These are phyloP conservation scores for Malus fusca DNA, from an alignment of 306 rosid species.

Conservation along the genomic window DNA sequence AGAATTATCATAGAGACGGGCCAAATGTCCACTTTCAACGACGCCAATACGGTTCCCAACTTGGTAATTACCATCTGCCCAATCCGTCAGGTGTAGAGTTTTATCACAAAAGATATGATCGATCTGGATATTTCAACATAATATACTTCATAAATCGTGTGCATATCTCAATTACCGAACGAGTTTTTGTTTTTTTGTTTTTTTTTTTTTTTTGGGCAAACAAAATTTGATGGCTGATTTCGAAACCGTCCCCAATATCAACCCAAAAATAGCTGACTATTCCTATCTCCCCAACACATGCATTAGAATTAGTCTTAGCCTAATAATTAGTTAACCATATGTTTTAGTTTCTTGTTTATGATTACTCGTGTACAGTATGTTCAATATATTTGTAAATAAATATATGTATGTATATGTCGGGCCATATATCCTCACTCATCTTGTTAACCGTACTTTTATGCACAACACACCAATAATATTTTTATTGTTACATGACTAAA, in stretches of 20 bases:
- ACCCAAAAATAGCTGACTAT: not conserved
- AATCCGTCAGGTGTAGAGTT: too few relatives aligned
- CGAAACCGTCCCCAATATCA: not conserved
- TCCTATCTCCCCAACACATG: not conserved
- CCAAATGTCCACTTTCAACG: too few relatives aligned
- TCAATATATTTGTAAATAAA: not conserved
- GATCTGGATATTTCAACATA: too few relatives aligned
- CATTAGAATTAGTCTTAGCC: not conserved
- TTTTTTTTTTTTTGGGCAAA: not conserved
- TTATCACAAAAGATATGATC: too few relatives aligned
- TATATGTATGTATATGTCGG: not conserved
- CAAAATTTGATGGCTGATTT: not conserved
- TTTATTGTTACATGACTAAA: not conserved
- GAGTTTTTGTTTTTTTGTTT: too few relatives aligned
- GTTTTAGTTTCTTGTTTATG: not conserved
- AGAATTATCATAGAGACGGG: too few relatives aligned
- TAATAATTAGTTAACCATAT: not conserved
- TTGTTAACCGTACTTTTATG: not conserved
- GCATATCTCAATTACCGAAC: not conserved
- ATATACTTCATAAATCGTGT: not conserved
- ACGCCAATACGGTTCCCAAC: rapidly evolving
- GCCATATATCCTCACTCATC: not conserved
- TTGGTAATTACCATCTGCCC: too few relatives aligned
- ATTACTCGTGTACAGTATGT: not conserved
- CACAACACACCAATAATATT: not conserved